Evolutionary conservation across 2,329 filamentous ascomycete species (phyloP), one percentile per base, ranked within the genome.

Genomic region (Macroventuria anomochaeta): DNA sequence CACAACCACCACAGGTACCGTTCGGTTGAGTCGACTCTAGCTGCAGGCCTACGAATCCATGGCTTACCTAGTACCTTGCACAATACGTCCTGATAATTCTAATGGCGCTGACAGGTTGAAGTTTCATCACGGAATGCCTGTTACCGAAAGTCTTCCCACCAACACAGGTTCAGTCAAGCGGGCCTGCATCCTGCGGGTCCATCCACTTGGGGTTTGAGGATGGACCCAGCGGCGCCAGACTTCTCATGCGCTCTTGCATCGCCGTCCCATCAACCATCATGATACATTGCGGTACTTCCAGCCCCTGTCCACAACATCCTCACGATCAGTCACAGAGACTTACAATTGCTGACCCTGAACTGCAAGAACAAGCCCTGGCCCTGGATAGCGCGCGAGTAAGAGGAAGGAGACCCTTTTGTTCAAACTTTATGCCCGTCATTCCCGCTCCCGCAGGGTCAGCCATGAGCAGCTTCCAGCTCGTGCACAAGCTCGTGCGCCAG

Each of bases 341-440:
- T 47, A 33, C 31, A 51, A 50, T 26, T 33, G 32, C 37, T 37
- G 38, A 41, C 26, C 34, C n/a, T 11, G 6, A 29, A 13, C 11
- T 23, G 44, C 20, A 26, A 42, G 8, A 11, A 39, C 36, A 43
- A 43, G 49, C 47, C 43, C 42, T 52, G 39, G 50, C 61, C 60
- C 50, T 61, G 44, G 59, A 60, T 63, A 62, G 40, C 52, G 57
- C 52, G 61, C 52, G 53, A 65, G 57, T 49, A 59, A 55, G 52
- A 54, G 48, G 48, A 51, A 57, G 52, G 48, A 63, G 63, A 69
- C 68, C 66, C 64, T 70, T 54, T 67, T 70, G 53, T 56, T 46
- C 61, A 69, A 70, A 72, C 64, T 57, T 70, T 72, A 74, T 74
- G 71, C 70, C 64, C 65, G 71, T 73, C 71, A 73, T 68, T 70